Base-by-base conservation (phyloP, 148 eudicot species). In the Vaccinium macrocarpon region DNA sequence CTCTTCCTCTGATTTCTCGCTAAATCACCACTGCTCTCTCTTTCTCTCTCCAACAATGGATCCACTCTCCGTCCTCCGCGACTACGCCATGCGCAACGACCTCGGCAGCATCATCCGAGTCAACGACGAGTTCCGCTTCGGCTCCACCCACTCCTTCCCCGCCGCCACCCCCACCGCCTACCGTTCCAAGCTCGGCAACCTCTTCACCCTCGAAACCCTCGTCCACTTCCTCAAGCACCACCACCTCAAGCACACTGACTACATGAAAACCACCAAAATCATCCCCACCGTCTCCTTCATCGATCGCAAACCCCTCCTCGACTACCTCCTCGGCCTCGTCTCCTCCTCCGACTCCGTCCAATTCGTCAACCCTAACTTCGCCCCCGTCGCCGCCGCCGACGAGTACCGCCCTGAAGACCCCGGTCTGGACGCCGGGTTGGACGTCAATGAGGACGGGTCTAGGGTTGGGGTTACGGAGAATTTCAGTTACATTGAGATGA, bases 131-230 rank as follows among this genome's bases (percentile, higher is more conserved):
- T 91, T 88, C 85, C 93, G 90, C 0, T 96, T 96, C 93, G 88
- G 90, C 80, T 85, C 82, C 52, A 89, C 84, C 16, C 89, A 88
- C 89, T 35, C 91, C 56, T 97, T 95, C 92, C 98, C 97, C 2
- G 87, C 90, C 87, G 21, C 87, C 53, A 32, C 81, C 83, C 91
- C 91, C 62, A 95, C 97, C 25, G 93, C 99, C 0, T 97, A 95
- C 85, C 91, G 91, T 16, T 93, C 99, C 8, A 95, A 95, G 80
- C 93, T 89, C 75, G 93, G 93, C 56, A 88, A 84, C 50, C 92
- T 89, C 87, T 95, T 95, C 93, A 90, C 97, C 4, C 97, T 97
- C 77, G 98, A 97, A 84, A 91, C 97, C 88, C 95, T 97, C 29
- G 90, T 97, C 79, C 89, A 87, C 90, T 95, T 93, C 87, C 82